These are phyloP conservation scores for Paramecium sonneborni DNA, from an alignment of 73 alveolate species.

Conservation along the genomic window DNA sequence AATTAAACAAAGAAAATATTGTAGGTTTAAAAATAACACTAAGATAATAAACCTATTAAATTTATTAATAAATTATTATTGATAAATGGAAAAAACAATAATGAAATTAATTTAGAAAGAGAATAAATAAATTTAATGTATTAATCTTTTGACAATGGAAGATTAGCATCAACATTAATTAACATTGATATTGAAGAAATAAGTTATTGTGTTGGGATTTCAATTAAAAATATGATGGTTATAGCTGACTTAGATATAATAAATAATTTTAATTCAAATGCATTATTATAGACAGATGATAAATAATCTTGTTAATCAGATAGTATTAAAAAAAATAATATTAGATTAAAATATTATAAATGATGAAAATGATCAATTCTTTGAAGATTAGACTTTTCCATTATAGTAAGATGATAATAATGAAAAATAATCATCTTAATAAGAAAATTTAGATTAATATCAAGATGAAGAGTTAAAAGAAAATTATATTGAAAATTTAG, in stretches of 20 bases:
- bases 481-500: background rate
- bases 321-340: background rate
- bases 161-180: slow-evolving; percentile 66
- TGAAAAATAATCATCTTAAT: background rate
- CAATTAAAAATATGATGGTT: slow-evolving; percentile 32
- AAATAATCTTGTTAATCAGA: background rate
- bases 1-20: background rate
- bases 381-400: background rate
- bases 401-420: background rate
- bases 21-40: background rate
- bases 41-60: background rate
- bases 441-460: background rate
- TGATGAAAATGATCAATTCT: background rate
- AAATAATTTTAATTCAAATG: background rate
- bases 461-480: background rate
- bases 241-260: background rate
- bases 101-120: background rate
- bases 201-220: slow-evolving; percentile 65
- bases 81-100: background rate
- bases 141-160: slow-evolving; percentile 68
- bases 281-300: background rate
- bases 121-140: slow-evolving; percentile 45
- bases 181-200: slow-evolving; percentile 74
- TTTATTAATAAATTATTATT: background rate
- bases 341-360: background rate